phyloP scores from a whole-genome alignment of 257 asterid genomes.

The Verbascum thapsus region DNA sequence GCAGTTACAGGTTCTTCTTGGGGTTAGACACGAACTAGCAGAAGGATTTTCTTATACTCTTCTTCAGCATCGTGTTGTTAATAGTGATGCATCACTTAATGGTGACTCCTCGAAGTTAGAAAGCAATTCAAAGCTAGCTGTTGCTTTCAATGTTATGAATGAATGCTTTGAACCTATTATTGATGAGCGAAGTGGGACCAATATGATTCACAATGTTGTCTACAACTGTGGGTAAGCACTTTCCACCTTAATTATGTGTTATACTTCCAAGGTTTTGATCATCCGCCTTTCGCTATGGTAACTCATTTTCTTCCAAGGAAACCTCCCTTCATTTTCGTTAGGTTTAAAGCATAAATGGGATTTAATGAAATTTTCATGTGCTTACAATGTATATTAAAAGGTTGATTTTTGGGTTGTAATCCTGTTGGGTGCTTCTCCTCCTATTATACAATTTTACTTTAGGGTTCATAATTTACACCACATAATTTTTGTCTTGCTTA shows the following conservation, averaged over 20 bases:
- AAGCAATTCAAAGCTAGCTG: constrained; percentile 65
- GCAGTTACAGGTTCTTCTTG: constrained; percentile 68
- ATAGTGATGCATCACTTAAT: constrained; percentile 37
- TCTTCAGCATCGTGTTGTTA: constrained; percentile 58
- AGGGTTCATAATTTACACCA: constrained; percentile 17
- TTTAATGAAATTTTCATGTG: not conserved
- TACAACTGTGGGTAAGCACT: constrained; percentile 62
- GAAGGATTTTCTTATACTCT: constrained; percentile 77
- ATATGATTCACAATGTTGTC: constrained; percentile 64
- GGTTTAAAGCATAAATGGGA: constrained; percentile 16
- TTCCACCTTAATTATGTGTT: constrained; percentile 21
- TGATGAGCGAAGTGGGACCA: constrained; percentile 65
- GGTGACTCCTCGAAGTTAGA: constrained; percentile 44
- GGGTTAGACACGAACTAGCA: constrained; percentile 67
- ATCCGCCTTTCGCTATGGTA: constrained; percentile 21
- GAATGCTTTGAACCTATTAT: constrained; percentile 64
- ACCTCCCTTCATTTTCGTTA: constrained; percentile 1
- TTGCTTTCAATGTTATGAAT: constrained; percentile 63
- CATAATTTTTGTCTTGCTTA: constrained; percentile 10
- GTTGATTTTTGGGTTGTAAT: constrained; percentile 3
- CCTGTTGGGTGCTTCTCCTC: not conserved
- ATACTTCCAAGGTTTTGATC: constrained; percentile 15
- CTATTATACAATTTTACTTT: constrained; percentile 7
- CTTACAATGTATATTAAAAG: not conserved
- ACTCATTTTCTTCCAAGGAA: constrained; percentile 3